These are phyloP conservation scores for Gracilariopsis chorda DNA, from an alignment of 23 red algal species.

Conservation along the genomic window DNA sequence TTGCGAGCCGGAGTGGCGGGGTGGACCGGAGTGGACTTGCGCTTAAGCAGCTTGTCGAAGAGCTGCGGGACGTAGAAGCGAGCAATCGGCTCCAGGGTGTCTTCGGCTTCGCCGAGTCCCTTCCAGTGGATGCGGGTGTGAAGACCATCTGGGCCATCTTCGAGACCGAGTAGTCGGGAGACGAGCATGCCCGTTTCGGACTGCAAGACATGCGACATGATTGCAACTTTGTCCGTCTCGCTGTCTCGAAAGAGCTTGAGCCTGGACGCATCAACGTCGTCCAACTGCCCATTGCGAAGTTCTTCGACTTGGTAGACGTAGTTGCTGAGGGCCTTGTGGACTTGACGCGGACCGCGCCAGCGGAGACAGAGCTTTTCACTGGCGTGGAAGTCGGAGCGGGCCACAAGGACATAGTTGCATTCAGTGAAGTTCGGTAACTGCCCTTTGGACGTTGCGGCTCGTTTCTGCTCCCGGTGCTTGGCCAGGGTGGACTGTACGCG, in stretches of 20 bases:
- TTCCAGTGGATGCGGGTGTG: background rate
- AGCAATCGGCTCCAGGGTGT: background rate
- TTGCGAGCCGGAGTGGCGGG: background rate
- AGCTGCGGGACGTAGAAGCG: background rate
- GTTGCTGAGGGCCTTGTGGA: background rate
- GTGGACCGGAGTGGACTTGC: background rate
- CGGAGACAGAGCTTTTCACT: background rate
- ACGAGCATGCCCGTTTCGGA: background rate
- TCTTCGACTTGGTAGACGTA: conserved; percentile 16
- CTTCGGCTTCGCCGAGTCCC: background rate
- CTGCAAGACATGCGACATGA: background rate
- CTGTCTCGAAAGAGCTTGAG: conserved; percentile 2
- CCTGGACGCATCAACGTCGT: background rate
- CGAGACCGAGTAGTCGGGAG: background rate
- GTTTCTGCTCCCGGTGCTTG: background rate
- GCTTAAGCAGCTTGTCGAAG: background rate
- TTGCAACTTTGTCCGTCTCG: background rate
- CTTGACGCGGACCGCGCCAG: conserved; percentile 1
- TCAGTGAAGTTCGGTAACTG: background rate
- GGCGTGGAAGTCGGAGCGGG: background rate
- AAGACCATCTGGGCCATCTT: background rate
- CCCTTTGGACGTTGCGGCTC: background rate
- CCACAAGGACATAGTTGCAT: background rate
- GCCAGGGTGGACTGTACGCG: background rate
- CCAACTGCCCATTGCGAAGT: background rate